Evolutionary conservation across 768 basidiomycete species (phyloP), one percentile per base, ranked within the genome.

Genomic region (Rhodotorula kratochvilovae): DNA sequence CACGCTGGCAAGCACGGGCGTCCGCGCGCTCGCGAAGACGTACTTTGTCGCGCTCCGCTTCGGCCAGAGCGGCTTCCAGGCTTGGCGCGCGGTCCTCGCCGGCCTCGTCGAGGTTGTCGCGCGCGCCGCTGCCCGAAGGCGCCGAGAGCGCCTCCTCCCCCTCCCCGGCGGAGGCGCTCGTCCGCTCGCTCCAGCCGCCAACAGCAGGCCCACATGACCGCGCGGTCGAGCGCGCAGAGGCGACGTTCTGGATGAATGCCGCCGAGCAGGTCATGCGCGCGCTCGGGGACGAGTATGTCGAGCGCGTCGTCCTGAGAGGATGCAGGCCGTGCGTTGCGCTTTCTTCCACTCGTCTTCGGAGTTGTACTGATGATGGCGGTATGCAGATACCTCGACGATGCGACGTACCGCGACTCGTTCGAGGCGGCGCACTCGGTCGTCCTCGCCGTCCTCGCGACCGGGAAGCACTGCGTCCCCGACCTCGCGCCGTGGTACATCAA

Each of bases 371-470:
- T 67, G 66, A 59, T 11, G 31, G 31, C 36, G 55, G 16, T 54
- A 10, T 36, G 53, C 75, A 91, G 90, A 27, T 85, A 88, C 77
- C 82, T 91, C 39, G 83, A 82, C 63, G 84, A 87, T 67, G 74
- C 86, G 3, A 67, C 66, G 23, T 83, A 90, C 73, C 86, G 89
- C 45, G 89, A 92, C 73, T 86, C 86, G n/a, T 93, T 87, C 76
- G 91, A 94, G 79, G 89, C 90, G 0, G 87, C 91, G 2, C 92
- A 93, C 78, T 92, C 91, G 16, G 89, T 90, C 36, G 81, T 93
- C 46, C 82, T 94, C 23, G 84, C 91, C 8, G 83, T 91, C 51
- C 88, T 91, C 77, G 85, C 88, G 17, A 83, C 86, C 39, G 84
- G 85, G 75, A 80, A 82, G 50, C 75, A 79, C 23, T 77, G 78